These are phyloP conservation scores for Rhytidhysteron rufulum DNA, from an alignment of 2,329 filamentous ascomycete species.

Conservation along the genomic window DNA sequence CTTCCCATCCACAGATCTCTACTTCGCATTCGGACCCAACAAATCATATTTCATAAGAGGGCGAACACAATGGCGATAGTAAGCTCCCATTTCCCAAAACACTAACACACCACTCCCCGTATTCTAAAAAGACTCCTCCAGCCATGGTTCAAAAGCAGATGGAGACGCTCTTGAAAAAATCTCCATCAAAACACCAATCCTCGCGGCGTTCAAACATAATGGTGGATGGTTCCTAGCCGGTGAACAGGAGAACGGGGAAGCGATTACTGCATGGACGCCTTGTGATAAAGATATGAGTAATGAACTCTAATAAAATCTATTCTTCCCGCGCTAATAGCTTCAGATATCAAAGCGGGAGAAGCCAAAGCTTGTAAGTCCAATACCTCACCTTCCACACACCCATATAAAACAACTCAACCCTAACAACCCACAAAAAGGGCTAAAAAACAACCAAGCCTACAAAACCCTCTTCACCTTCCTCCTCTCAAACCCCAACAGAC, in stretches of 20 bases:
- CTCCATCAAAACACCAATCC: not conserved
- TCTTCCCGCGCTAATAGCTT: no score
- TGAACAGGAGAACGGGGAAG: not conserved
- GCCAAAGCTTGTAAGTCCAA: not conserved
- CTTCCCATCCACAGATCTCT: not conserved
- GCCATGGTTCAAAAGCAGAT: not conserved
- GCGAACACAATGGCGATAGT: not conserved
- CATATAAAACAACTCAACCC: no score
- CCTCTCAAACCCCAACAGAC: not conserved
- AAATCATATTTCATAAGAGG: not conserved
- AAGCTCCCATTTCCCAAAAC: no score
- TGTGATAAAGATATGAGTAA: not conserved
- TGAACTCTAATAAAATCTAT: no score
- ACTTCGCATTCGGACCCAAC: not conserved
- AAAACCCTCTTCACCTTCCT: not conserved
- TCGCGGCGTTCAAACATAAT: not conserved
- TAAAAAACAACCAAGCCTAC: not conserved
- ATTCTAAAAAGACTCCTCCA: no score
- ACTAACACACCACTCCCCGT: no score
- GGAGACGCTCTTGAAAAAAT: not conserved
- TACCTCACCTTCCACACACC: no score
- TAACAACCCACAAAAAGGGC: not conserved
- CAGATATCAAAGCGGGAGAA: not conserved
- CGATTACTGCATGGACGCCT: not conserved
- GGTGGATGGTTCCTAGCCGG: not conserved